phyloP scores from a whole-genome alignment of 805 yeast species.

The Metschnikowia colocasiae region DNA sequence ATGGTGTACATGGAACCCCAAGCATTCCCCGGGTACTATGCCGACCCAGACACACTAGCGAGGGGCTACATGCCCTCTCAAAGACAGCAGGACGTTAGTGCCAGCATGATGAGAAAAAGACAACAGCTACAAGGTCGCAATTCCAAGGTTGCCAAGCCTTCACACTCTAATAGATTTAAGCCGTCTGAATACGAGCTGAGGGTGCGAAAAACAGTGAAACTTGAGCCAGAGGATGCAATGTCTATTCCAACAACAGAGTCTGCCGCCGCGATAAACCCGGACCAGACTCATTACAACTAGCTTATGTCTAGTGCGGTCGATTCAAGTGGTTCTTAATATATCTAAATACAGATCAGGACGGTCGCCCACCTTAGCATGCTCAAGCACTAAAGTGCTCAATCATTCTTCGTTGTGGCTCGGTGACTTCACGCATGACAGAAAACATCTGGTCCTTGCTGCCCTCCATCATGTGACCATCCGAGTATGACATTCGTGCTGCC shows the following conservation, averaged over 20 bases:
- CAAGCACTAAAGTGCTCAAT: slow-evolving; percentile 41
- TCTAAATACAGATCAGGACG: neutral
- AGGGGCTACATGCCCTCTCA: slow-evolving; percentile 18
- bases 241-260: slow-evolving; percentile 10
- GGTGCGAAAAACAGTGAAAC: slow-evolving; percentile 9
- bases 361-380: neutral
- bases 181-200: slow-evolving; percentile 10
- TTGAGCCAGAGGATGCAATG: slow-evolving; percentile 7
- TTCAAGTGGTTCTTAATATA: neutral
- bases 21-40: slow-evolving; percentile 8
- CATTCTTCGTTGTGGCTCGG: slow-evolving; percentile 43
- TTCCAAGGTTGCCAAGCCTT: slow-evolving; percentile 14
- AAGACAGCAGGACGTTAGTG: slow-evolving; percentile 32
- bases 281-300: slow-evolving; percentile 1
- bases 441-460: neutral
- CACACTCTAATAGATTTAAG: slow-evolving; percentile 1
- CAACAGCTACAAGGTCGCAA: slow-evolving; percentile 21
- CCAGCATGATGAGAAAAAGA: slow-evolving; percentile 33
- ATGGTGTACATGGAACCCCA: slow-evolving; percentile 9
- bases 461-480: neutral
- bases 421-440: slow-evolving; percentile 17
- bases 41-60: slow-evolving; percentile 9
- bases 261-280: slow-evolving; percentile 2
- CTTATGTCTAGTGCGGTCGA: neutral
- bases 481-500: slow-evolving; percentile 14